Conservation (phyloP, 176 grass and related monocot genomes). For the Ensete glaucum region DNA sequence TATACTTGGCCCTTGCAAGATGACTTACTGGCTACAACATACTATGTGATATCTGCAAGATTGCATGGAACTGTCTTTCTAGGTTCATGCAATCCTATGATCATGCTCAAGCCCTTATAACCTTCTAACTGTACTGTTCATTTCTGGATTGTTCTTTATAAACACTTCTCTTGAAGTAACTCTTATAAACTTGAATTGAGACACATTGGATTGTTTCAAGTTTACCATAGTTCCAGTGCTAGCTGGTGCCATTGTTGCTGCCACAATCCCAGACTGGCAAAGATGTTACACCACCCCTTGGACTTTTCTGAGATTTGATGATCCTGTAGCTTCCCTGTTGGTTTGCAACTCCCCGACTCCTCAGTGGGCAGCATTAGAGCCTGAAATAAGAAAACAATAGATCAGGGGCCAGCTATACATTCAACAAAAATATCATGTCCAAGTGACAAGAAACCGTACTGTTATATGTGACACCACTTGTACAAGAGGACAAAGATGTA, state of each 20-base stretch:
- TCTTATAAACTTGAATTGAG: not conserved
- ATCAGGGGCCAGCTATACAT: not conserved
- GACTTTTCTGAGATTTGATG: conserved; percentile 27
- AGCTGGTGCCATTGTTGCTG: conserved; percentile 37
- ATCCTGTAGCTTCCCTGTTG: conserved; percentile 27
- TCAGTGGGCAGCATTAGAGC: conserved; percentile 67
- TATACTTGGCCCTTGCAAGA: not conserved
- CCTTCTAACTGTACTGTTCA: not conserved
- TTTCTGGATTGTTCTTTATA: not conserved
- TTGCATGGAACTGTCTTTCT: not conserved
- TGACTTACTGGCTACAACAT: not conserved
- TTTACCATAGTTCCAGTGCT: conserved; percentile 52
- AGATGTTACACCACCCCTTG: conserved; percentile 14
- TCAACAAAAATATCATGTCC: not conserved
- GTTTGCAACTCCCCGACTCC: conserved; percentile 8
- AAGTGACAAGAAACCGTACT: not conserved
- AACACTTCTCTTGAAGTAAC: not conserved
- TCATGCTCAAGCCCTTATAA: not conserved
- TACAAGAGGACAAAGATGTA: not conserved
- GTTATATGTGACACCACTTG: not conserved
- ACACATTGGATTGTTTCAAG: conserved; percentile 58
- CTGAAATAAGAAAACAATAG: conserved; percentile 16
- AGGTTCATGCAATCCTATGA: not conserved
- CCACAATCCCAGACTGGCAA: conserved; percentile 45
- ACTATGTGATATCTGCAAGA: not conserved